Evolutionary conservation across 2,329 filamentous ascomycete species (phyloP).

Genomic region (Ophiosphaerella narmari): DNA sequence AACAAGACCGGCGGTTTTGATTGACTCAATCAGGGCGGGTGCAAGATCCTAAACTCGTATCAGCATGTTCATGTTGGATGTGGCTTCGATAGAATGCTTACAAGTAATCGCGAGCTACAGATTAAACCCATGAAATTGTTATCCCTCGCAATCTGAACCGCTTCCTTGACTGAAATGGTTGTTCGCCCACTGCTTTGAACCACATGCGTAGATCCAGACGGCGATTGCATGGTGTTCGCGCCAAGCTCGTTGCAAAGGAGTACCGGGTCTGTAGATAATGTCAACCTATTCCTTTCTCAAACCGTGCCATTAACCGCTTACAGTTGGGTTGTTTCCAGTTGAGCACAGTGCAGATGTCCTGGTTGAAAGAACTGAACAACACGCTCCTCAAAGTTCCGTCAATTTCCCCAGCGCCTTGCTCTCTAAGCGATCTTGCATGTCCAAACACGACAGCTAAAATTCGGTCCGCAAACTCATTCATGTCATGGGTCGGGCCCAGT

Average conservation of each 20-base stretch:
- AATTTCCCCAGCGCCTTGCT: conserved; percentile 56
- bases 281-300: conserved; percentile 13
- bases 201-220: conserved; percentile 42
- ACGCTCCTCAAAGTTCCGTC: conserved; percentile 79
- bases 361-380: conserved; percentile 92
- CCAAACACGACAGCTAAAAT: conserved; percentile 88
- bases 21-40: conserved; percentile 85
- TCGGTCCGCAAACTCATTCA: conserved; percentile 84
- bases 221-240: conserved; percentile 55
- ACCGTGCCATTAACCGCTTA: conserved; percentile 48
- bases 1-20: conserved; percentile 92
- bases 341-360: conserved; percentile 85
- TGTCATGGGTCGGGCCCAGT: conserved; percentile 75
- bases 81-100: conserved; percentile 53
- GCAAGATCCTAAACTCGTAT: conserved; percentile 75
- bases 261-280: conserved; percentile 68
- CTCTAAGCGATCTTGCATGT: conserved; percentile 74
- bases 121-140: conserved; percentile 99
- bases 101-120: conserved; percentile 83
- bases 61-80: not conserved
- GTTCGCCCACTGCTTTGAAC: conserved; percentile 69
- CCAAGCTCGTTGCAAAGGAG: conserved; percentile 94
- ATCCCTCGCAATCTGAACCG: conserved; percentile 86
- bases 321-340: conserved; percentile 99
- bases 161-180: conserved; percentile 89